Base-by-base conservation (phyloP, 129 eudicot species). In the Escallonia rubra region DNA sequence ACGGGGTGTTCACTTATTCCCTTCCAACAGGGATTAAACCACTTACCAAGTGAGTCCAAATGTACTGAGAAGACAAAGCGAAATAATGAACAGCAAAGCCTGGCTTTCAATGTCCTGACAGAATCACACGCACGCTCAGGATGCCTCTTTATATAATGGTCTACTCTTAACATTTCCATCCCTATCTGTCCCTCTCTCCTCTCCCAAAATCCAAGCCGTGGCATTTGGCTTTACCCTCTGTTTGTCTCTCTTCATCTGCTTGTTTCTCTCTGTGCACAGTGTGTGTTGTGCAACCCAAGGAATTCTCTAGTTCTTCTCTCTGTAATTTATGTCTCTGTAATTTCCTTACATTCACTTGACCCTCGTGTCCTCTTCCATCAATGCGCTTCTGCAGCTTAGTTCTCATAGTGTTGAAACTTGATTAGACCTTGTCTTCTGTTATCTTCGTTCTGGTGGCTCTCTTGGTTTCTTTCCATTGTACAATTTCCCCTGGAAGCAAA, bases 161-260 rank as follows among this genome's bases (percentile, higher is more conserved):
- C 55, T 9, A 50, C 55, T 50, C 11, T 50, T n/a, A 0, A 11
- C 12, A 4, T 52, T 4, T 52, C 57, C 57, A 8, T 4, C 34
- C 34, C 59, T 8, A 4, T 54, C 23, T 8, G 14, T 54, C 50
- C 3, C 23, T 54, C 59, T 54, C 59, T 11, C 59, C 14, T 34
- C 23, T 14, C 51, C 81, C 82, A 65, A 65, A 50, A 71, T 45
- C 72, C 57, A 60, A 71, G 77, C 82, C 66, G 74, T 60, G 41
- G 53, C 64, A 70, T 70, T 70, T 59, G 81, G 81, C 77, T 79
- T 69, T 73, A 44, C 16, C 59, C 52, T 41, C n/a, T 66, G 62
- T 69, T 56, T 55, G 16, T 64, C 73, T 57, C 57, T 67, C 63
- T 42, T 10, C 2, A 39, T 61, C 55, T 39, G 57, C 12, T 16